Conservation (phyloP, 2,329 filamentous ascomycete genomes). For the Endothia cerciana region DNA sequence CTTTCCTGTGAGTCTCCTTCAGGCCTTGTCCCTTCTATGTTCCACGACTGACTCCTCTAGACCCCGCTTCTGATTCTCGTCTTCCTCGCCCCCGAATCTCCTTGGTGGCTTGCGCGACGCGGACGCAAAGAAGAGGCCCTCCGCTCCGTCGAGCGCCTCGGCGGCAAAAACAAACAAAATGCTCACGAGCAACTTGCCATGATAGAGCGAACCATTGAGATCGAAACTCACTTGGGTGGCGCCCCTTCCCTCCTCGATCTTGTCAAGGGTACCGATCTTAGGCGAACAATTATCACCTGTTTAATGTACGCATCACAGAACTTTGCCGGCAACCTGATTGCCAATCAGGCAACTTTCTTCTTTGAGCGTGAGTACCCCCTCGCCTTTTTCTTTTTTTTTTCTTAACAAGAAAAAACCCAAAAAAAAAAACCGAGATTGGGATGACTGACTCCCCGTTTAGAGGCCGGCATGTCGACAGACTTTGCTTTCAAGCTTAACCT, state of each 20-base stretch:
- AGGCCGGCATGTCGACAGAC: conserved; percentile 27
- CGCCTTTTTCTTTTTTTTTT: not conserved
- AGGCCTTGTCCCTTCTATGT: not conserved
- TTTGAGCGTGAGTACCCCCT: conserved; percentile 51
- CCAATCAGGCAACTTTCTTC: conserved; percentile 66
- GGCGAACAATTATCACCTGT: conserved; percentile 59
- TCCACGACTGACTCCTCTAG: not conserved
- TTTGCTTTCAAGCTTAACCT: conserved; percentile 29
- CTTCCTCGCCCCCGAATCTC: conserved; percentile 55
- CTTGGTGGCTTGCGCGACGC: conserved; percentile 60
- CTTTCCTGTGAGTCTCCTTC: conserved; percentile 44
- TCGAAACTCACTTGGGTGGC: conserved; percentile 51
- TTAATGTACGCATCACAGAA: conserved; percentile 63
- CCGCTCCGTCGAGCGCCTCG: conserved; percentile 53
- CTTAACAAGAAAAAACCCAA: too few relatives aligned
- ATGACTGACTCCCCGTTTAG: conserved; percentile 7
- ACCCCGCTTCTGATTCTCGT: conserved; percentile 55
- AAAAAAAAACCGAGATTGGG: too few relatives aligned
- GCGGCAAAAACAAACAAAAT: conserved; percentile 44
- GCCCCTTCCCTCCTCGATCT: conserved; percentile 53
- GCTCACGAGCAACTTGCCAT: conserved; percentile 55
- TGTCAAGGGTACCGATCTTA: conserved; percentile 55
- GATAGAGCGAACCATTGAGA: conserved; percentile 61
- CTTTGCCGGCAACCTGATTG: conserved; percentile 65
- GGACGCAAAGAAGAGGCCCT: conserved; percentile 50